phyloP scores from a whole-genome alignment of 805 yeast genomes.

The Lipomyces sp. region DNA sequence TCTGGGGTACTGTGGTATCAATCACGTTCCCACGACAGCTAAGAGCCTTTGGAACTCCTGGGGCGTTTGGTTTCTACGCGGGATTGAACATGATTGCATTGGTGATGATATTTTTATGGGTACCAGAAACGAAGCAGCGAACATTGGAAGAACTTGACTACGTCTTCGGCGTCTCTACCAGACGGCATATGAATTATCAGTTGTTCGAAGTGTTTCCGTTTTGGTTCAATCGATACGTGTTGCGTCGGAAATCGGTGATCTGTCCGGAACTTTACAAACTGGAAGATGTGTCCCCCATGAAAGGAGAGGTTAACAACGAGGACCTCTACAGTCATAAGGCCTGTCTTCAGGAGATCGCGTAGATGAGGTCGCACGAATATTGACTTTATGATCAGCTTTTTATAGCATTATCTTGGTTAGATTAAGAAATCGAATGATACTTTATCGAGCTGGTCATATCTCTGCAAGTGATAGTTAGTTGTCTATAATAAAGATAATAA shows the following conservation, averaged over 20 bases:
- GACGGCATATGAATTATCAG: constrained; percentile 29
- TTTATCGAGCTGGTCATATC: too few relatives aligned
- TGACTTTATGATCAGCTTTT: too few relatives aligned
- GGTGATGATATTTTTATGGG: constrained; percentile 56
- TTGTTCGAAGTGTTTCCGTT: constrained; percentile 49
- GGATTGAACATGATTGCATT: constrained; percentile 82
- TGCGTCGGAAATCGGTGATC: constrained; percentile 3
- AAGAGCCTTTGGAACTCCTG: constrained; percentile 70
- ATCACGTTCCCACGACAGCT: constrained; percentile 79
- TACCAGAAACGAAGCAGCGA: constrained; percentile 68
- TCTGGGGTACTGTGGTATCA: constrained; percentile 62
- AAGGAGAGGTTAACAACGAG: too few relatives aligned
- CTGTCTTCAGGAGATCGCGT: too few relatives aligned
- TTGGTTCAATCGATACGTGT: constrained; percentile 41
- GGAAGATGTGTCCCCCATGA: too few relatives aligned
- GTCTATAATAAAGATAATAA: too few relatives aligned
- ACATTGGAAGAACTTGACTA: constrained; percentile 61
- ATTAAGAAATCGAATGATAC: too few relatives aligned
- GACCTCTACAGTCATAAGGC: too few relatives aligned
- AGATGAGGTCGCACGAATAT: too few relatives aligned
- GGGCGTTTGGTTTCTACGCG: constrained; percentile 89
- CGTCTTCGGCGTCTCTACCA: constrained; percentile 41
- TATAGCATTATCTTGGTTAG: too few relatives aligned
- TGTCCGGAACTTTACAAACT: too few relatives aligned
- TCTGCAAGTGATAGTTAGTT: too few relatives aligned